These are phyloP conservation scores for Sporisorium graminicola DNA, from an alignment of 1,284 basidiomycete species.

Conservation along the genomic window DNA sequence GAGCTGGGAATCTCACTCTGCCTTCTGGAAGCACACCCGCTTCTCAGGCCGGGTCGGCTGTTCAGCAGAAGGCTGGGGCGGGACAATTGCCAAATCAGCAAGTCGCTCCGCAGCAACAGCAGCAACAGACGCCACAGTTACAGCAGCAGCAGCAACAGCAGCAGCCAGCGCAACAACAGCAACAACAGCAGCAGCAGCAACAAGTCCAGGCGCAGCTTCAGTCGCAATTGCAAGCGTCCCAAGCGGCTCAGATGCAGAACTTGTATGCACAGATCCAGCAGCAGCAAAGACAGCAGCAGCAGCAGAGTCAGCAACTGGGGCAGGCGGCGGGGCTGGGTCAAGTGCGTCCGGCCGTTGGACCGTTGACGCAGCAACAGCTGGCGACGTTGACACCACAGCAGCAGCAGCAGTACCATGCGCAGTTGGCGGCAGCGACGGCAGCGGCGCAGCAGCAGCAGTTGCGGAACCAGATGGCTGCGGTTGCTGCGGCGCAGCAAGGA, in stretches of 20 bases:
- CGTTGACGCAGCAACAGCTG: conserved; percentile 38
- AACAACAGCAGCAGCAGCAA: too few relatives aligned
- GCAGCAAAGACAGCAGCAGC: conserved; percentile 40
- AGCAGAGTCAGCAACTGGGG: conserved; percentile 30
- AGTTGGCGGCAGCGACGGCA: conserved; percentile 41
- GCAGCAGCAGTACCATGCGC: conserved; percentile 50
- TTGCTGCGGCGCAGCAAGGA: conserved; percentile 38
- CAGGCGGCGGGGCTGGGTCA: conserved; percentile 26
- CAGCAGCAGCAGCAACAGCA: conserved; percentile 26
- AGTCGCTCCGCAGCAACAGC: conserved; percentile 23
- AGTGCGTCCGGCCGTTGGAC: conserved; percentile 31
- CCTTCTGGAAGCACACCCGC: conserved; percentile 22
- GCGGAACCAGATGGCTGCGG: conserved; percentile 47
- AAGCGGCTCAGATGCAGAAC: conserved; percentile 51
- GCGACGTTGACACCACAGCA: conserved; percentile 38
- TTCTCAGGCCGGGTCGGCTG: conserved; percentile 15
- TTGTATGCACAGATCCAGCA: conserved; percentile 52
- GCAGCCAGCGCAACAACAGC: conserved; percentile 17
- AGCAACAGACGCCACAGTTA: conserved; percentile 22
- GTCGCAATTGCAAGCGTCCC: conserved; percentile 32
- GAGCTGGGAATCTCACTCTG: conserved; percentile 14
- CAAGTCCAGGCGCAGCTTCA: conserved; percentile 38
- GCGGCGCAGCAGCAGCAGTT: conserved; percentile 50
- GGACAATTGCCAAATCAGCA: conserved; percentile 10
- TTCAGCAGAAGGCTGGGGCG: conserved; percentile 19